These are phyloP conservation scores for Skeletonema grethae DNA, from an alignment of 108 stramenopile genomes.

Conservation along the genomic window DNA sequence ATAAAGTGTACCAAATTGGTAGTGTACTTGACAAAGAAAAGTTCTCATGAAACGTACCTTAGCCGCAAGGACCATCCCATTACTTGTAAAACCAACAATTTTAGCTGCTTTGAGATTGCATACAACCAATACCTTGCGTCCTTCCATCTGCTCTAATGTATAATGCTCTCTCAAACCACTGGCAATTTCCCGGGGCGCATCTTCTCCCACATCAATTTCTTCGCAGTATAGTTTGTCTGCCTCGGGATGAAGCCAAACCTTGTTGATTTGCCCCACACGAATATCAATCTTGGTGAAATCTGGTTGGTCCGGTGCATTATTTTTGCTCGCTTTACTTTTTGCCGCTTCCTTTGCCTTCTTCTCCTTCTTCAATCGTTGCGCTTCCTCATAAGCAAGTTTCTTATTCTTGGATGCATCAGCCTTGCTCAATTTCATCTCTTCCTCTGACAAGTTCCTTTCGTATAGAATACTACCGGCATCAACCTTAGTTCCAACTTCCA, in stretches of 20 bases:
- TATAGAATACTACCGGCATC: conserved; percentile 82
- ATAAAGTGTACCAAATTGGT: neutral
- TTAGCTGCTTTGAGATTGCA: conserved; percentile 93
- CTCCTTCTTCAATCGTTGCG: conserved; percentile 81
- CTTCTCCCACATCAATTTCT: conserved; percentile 90
- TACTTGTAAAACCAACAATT: conserved; percentile 77
- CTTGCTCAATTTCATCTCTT: conserved; percentile 68
- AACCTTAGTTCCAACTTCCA: conserved; percentile 68
- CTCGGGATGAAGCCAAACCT: conserved; percentile 93
- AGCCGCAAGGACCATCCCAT: conserved; percentile 92
- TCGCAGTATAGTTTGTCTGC: conserved; percentile 94
- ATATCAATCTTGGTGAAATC: conserved; percentile 93
- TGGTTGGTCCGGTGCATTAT: conserved; percentile 55
- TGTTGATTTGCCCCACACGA: conserved; percentile 81
- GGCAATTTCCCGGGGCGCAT: conserved; percentile 82
- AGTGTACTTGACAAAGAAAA: neutral
- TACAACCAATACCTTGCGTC: conserved; percentile 85
- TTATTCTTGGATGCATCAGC: conserved; percentile 71
- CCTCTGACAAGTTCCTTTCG: conserved; percentile 60
- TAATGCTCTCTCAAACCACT: conserved; percentile 90
- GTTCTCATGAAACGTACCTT: conserved; percentile 36
- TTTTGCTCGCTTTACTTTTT: conserved; percentile 54
- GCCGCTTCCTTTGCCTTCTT: conserved; percentile 77
- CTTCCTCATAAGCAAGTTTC: conserved; percentile 73
- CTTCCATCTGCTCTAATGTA: conserved; percentile 85